Conservation (phyloP, 306 rosid species). For the Datisca glomerata region DNA sequence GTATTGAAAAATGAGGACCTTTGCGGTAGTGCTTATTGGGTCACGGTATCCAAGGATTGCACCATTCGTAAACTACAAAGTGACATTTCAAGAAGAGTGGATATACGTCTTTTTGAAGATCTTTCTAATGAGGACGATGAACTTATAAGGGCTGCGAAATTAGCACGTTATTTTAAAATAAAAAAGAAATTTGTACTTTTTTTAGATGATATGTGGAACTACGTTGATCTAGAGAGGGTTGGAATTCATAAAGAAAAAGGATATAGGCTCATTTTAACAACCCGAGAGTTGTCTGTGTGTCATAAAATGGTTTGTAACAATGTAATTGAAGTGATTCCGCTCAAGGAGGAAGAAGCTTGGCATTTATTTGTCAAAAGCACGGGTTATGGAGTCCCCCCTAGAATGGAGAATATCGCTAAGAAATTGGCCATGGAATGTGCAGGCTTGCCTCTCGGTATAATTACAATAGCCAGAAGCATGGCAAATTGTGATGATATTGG, state of each 20-base stretch:
- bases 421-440: neutral
- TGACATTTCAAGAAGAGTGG: neutral
- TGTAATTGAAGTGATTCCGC: neutral
- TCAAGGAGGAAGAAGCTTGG: neutral
- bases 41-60: conserved; percentile 9
- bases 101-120: neutral
- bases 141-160: neutral
- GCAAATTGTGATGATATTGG: neutral
- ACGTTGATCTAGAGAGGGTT: conserved; percentile 6
- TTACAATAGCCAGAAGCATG: conserved; percentile 5
- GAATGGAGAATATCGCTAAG: neutral
- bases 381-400: neutral
- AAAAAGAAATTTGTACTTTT: conserved; percentile 11
- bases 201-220: conserved; percentile 26
- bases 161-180: neutral
- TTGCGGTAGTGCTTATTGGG: conserved; percentile 12
- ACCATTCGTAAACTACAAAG: conserved; percentile 1
- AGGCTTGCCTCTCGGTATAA: neutral
- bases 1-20: neutral
- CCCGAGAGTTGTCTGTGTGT: conserved; percentile 13
- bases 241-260: conserved; percentile 17
- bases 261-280: conserved; percentile 17
- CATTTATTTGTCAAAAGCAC: conserved; percentile 10
- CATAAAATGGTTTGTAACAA: conserved; percentile 3
- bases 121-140: neutral